Evolutionary conservation across 2,329 filamentous ascomycete species (phyloP), one percentile per base, ranked within the genome.

Genomic region (Pseudocercospora macadamiae): DNA sequence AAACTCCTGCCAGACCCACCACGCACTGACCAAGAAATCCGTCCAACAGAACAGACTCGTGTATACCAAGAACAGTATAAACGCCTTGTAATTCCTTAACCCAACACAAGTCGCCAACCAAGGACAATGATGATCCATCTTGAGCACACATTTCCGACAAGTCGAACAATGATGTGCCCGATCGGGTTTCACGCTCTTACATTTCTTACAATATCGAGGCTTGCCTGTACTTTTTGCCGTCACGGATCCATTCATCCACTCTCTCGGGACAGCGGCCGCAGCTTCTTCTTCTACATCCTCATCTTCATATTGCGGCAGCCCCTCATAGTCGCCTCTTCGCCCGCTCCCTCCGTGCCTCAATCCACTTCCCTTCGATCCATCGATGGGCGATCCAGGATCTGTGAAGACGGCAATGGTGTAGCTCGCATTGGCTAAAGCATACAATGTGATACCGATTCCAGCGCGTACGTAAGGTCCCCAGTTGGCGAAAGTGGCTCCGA

Each of bases 41-140:
- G 89, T 85, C 79, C 91, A 87, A 77, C 90, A 93, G 77, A 96
- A 96, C 1, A 96, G 62, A 3, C 89, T 90, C 0, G 90, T 91
- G 74, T 99, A 97, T 56, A 93, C 84, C 23, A 99, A 81, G 74
- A 97, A 99, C 2, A 97, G 83, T 54, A 99, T 75, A 73, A 99
- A 99, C 0, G 93, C 84, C 77, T 99, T 99, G 82, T 97, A 96
- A 77, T 99, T 99, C 71, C 86, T 86, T 64, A 99, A 80, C 18
- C 95, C 95, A 60, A 99, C 90, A 75, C 95, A 99, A 3, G 91
- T 96, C 25, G 95, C 93, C 51, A 99, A 83, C 95, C 95, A 99
- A 14, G 95, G 95, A 74, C 95, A 99, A 78, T 99, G 95, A 75
- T 99, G 95, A 73, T 99, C 95, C 95, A 99, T 99, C 81, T 99